A percentile compares a stretch with the other conserved stretches of the same genome.
phyloP scores from a whole-genome alignment of 2,329 filamentous ascomycete genomes.

The Exophiala dermatitidis region DNA sequence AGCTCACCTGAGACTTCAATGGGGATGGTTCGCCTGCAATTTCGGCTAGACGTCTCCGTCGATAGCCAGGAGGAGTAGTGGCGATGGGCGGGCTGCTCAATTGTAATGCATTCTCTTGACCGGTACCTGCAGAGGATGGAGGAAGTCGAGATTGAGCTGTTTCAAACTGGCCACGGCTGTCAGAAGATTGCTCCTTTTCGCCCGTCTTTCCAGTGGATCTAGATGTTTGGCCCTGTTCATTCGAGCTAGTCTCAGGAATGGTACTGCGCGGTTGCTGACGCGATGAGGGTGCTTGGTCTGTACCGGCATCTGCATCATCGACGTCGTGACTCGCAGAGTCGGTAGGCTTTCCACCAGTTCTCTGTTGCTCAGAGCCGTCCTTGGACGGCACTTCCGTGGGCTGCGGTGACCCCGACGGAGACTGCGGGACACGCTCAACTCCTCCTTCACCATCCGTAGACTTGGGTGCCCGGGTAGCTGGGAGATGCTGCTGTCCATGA shows the following conservation, averaged over 20 bases:
- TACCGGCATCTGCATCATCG: neutral
- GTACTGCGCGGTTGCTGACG: constrained; percentile 10
- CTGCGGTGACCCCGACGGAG: constrained; percentile 7
- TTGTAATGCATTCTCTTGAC: neutral
- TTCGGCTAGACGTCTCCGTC: constrained; percentile 20
- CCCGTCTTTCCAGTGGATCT: neutral
- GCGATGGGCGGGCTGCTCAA: constrained; percentile 15
- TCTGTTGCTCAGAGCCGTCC: neutral
- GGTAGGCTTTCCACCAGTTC: neutral
- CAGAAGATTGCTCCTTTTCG: neutral
- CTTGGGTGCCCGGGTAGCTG: constrained; percentile 2
- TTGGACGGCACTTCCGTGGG: neutral
- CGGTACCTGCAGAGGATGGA: neutral
- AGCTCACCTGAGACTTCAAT: constrained; percentile 17
- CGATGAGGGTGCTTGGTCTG: neutral
- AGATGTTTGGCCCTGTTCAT: constrained; percentile 4
- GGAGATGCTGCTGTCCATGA: neutral
- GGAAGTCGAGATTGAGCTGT: constrained; percentile 18
- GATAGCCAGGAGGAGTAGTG: constrained; percentile 13
- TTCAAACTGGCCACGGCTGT: constrained; percentile 16
- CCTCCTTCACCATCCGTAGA: constrained; percentile 5
- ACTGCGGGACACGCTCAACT: constrained; percentile 24
- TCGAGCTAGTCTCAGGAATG: constrained; percentile 22
- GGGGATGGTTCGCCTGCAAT: constrained; percentile 21
- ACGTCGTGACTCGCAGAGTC: neutral